phyloP scores from a whole-genome alignment of 2,329 filamentous ascomycete genomes.

The Colletotrichum neosansevieriae region DNA sequence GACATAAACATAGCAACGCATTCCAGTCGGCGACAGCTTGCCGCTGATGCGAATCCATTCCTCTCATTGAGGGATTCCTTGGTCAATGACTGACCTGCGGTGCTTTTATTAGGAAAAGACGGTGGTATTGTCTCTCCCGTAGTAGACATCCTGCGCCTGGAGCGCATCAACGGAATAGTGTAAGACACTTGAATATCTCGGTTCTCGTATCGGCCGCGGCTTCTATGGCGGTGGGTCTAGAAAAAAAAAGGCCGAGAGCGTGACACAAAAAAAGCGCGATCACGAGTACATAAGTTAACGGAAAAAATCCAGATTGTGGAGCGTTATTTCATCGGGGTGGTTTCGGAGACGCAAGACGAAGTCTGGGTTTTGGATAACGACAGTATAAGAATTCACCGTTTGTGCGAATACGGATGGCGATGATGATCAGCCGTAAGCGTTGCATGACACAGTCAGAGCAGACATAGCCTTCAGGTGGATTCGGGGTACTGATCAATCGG shows the following conservation, averaged over 20 bases:
- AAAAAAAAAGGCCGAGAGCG: background rate
- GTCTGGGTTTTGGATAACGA: slow-evolving; percentile 23
- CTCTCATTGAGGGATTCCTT: slow-evolving; percentile 18
- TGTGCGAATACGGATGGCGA: background rate
- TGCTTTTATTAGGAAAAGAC: slow-evolving; percentile 9
- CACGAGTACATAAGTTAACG: slow-evolving; percentile 26
- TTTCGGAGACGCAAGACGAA: slow-evolving; percentile 21
- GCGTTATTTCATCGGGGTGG: slow-evolving; percentile 8
- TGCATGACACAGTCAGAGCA: slow-evolving; percentile 8
- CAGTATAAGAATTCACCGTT: slow-evolving; percentile 1
- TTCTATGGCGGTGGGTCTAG: background rate
- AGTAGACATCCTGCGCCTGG: background rate
- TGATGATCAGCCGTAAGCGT: slow-evolving; percentile 18
- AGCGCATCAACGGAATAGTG: background rate
- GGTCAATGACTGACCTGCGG: slow-evolving; percentile 22
- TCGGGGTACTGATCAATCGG: slow-evolving; percentile 27
- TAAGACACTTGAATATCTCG: slow-evolving; percentile 2
- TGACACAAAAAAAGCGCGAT: slow-evolving; percentile 2
- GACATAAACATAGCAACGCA: slow-evolving; percentile 37
- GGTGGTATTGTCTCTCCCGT: slow-evolving; percentile 4
- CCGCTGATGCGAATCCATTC: slow-evolving; percentile 36
- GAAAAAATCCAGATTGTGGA: slow-evolving; percentile 19
- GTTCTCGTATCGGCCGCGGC: background rate
- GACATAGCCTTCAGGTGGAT: slow-evolving; percentile 13
- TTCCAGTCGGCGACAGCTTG: slow-evolving; percentile 24